Percentiles rank a stretch among this genome's conserved stretches.
These are phyloP conservation scores for Termitomyces sp. DNA, from an alignment of 768 basidiomycete species.

Conservation along the genomic window DNA sequence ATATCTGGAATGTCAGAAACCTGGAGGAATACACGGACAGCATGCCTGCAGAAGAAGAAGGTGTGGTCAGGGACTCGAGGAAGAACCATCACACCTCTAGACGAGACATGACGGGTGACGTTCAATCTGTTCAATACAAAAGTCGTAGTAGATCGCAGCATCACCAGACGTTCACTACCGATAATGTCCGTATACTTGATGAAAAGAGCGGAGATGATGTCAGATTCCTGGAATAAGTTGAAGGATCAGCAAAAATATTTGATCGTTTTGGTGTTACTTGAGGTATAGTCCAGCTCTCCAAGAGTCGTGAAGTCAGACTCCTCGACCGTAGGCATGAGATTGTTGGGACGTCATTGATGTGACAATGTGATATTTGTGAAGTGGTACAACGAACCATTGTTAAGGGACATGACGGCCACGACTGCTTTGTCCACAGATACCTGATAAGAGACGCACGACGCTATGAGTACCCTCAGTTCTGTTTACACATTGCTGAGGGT, in stretches of 20 bases:
- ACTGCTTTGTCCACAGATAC: too few species aligned
- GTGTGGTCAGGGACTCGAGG: not conserved
- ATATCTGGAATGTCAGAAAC: constrained; percentile 1
- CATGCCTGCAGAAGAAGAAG: constrained; percentile 9
- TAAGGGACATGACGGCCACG: too few species aligned
- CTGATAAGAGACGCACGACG: too few species aligned
- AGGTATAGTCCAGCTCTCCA: not conserved
- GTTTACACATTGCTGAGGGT: too few species aligned
- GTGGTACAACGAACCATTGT: too few species aligned
- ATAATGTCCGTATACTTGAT: constrained; percentile 8
- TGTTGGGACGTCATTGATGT: too few species aligned
- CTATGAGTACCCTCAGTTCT: too few species aligned
- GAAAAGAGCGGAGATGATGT: constrained; percentile 8
- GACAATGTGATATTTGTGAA: too few species aligned
- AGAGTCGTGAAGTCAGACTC: not conserved
- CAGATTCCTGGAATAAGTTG: not conserved
- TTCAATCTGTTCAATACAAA: constrained; percentile 1
- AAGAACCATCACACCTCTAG: constrained; percentile 5
- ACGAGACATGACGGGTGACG: not conserved
- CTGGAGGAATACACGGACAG: constrained; percentile 13
- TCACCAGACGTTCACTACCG: constrained; percentile 4
- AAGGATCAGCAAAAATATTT: constrained; percentile 1
- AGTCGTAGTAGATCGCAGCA: constrained; percentile 12
- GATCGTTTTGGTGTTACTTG: not conserved
- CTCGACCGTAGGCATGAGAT: not conserved